Evolutionary conservation across 1,284 basidiomycete species (phyloP), one percentile per base, ranked within the genome.

Genomic region (Moniliella sp.): DNA sequence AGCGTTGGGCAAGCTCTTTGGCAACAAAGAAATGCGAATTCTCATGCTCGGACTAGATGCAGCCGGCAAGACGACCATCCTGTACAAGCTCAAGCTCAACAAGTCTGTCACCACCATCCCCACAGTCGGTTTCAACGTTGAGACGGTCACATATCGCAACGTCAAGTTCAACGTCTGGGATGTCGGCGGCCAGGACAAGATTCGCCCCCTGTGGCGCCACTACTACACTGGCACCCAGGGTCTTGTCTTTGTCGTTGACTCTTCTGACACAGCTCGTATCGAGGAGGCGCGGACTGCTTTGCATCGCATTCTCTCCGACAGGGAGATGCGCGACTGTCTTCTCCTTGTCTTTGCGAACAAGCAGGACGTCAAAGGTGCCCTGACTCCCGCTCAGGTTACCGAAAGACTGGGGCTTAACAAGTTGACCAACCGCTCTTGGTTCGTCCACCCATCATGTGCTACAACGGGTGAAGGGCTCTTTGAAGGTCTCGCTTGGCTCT

Each of bases 61-160:
- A 14, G 29, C 29, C n/a, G 29, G 54, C 46, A 56, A 52, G 38
- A 51, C 59, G 62, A 93, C 91, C 61, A 97, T 94, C 58, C 70
- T 97, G 51, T 94, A 93, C 72, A 94, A 94, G 71, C 71, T 99
- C 64, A 94, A 97, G 70, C 75, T 94, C 35, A 86, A 86, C 64
- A 86, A 94, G 69, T 93, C 88, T 65, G 88, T 97, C 62, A 94
- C 88, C 45, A 94, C 88, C 45, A 94, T 97, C 64, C 88, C 88
- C 40, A 97, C 88, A 58, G 94, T 94, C 64, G 64, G 64, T 3
- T 65, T 65, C 54, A 65, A 65, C 42, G 63, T 64, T 28, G 62
- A 64, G 35, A 64, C 62, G 3, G 61, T 64, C 2, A 56, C 61
- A 16, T 64, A 62, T 45, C 62, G 62, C 43, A 64, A 64, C 33